Conservation (phyloP, 345 rosid genomes). For the Populus deltoides region DNA sequence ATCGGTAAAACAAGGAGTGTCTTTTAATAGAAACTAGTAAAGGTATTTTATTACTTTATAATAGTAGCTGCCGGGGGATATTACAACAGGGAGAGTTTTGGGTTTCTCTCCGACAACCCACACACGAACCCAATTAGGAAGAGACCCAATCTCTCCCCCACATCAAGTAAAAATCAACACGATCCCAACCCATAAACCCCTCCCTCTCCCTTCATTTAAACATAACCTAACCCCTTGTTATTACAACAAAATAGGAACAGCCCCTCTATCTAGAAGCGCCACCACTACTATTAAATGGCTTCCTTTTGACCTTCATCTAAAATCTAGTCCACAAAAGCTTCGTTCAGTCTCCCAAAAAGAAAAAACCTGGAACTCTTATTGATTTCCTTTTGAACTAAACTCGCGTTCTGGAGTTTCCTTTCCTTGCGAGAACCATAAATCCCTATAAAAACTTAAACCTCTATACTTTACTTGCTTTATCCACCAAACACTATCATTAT, state of each 20-base stretch:
- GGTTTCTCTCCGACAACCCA: background rate
- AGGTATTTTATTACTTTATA: background rate
- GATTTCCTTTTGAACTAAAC: background rate
- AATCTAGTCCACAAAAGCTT: background rate
- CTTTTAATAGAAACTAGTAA: background rate
- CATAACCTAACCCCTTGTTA: background rate
- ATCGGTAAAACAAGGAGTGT: background rate
- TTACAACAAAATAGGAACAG: background rate
- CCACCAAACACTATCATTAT: background rate
- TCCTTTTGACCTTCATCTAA: constrained; percentile 1
- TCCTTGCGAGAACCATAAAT: background rate
- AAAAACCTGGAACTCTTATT: background rate
- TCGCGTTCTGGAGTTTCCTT: background rate
- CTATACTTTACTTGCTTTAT: background rate
- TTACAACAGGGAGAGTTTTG: background rate
- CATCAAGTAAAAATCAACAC: too few relatives aligned
- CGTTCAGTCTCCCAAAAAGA: background rate
- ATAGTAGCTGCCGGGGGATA: background rate
- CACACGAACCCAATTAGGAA: background rate
- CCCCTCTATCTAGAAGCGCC: background rate
- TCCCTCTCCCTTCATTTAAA: background rate
- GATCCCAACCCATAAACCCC: too few relatives aligned
- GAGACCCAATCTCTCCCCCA: background rate
- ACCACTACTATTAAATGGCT: background rate
- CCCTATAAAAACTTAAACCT: background rate